Percentiles rank a stretch among this genome's conserved stretches.
Conservation (phyloP, 176 grass and related monocot genomes). For the Musa schizocarpa region DNA sequence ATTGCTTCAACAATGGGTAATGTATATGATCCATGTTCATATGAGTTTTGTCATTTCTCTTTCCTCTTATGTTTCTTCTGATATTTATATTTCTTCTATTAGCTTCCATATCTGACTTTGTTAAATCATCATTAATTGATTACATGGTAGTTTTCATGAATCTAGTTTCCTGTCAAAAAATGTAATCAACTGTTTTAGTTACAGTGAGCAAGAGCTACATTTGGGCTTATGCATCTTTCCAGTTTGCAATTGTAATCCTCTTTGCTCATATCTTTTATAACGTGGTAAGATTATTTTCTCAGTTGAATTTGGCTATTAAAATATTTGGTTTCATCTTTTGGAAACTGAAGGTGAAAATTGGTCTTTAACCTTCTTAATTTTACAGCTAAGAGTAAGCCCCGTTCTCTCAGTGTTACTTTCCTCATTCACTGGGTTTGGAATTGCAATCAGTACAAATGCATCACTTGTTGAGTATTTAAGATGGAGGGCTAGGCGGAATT, state of each 20-base stretch:
- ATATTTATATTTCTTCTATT: background rate
- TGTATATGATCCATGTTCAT: constrained; percentile 10
- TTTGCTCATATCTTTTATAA: constrained; percentile 95
- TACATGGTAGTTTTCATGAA: background rate
- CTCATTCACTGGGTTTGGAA: constrained; percentile 88
- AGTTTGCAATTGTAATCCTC: constrained; percentile 94
- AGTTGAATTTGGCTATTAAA: background rate
- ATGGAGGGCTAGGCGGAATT: constrained; percentile 66
- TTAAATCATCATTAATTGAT: background rate
- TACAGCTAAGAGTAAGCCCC: constrained; percentile 55
- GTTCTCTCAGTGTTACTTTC: constrained; percentile 76
- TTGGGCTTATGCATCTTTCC: constrained; percentile 93
- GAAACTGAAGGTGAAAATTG: constrained; percentile 5
- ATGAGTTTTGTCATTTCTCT: background rate
- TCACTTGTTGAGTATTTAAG: constrained; percentile 63
- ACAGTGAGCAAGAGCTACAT: constrained; percentile 78
- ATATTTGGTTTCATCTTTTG: constrained; percentile 3
- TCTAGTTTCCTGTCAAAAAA: background rate
- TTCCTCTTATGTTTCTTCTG: background rate
- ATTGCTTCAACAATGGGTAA: constrained; percentile 94
- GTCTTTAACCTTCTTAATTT: constrained; percentile 20
- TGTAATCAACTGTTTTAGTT: background rate
- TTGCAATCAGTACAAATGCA: constrained; percentile 84
- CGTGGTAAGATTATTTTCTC: constrained; percentile 42
- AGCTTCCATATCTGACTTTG: background rate